Evolutionary conservation across 73 alveolate species (phyloP).

Genomic region (Paramecium sexaurelia): DNA sequence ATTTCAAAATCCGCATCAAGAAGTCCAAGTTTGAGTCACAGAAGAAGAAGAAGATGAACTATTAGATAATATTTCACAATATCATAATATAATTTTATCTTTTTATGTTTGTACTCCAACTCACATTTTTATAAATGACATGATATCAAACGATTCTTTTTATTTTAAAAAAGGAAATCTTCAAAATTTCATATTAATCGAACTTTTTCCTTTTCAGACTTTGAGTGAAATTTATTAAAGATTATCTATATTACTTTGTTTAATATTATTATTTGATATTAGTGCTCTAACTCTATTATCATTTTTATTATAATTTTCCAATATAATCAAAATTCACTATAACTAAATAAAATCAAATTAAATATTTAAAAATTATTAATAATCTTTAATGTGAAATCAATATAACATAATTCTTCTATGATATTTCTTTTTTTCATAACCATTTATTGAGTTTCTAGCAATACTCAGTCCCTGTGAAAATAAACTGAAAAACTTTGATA

Average conservation of each 20-base stretch:
- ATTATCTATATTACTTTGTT: too few relatives aligned
- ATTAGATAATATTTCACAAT: not conserved
- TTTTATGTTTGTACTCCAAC: not conserved
- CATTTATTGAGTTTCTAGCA: not conserved
- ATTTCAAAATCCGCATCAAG: not conserved
- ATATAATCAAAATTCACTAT: not conserved
- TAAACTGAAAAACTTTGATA: too few relatives aligned
- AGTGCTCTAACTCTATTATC: too few relatives aligned
- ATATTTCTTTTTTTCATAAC: not conserved
- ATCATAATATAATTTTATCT: not conserved
- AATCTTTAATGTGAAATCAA: not conserved
- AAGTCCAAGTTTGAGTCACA: slow-evolving; percentile 14
- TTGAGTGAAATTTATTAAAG: too few relatives aligned
- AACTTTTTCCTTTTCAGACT: too few relatives aligned
- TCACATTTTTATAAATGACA: too few relatives aligned
- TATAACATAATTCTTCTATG: not conserved
- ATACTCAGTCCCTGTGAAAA: too few relatives aligned
- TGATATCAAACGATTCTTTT: too few relatives aligned
- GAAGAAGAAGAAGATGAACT: not conserved
- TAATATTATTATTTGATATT: not conserved
- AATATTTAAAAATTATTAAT: not conserved
- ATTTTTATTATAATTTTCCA: not conserved
- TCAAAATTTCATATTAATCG: too few relatives aligned
- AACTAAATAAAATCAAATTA: not conserved
- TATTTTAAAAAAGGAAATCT: too few relatives aligned